Conservation (phyloP, 306 rosid genomes). For the Rubus idaeus region DNA sequence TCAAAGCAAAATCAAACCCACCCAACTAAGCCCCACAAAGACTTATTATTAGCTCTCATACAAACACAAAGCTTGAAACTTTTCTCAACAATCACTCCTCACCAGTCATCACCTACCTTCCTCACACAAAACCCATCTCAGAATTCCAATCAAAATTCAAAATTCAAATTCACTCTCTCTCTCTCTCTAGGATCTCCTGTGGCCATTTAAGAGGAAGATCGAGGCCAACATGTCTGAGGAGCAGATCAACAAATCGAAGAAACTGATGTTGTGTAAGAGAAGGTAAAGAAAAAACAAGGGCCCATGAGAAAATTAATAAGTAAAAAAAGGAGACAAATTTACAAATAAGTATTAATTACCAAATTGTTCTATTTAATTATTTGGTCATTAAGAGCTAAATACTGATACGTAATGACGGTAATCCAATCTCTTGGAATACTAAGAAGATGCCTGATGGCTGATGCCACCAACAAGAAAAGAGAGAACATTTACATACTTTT, state of each 20-base stretch:
- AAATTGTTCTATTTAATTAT: neutral
- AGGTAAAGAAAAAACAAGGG: conserved; percentile 50
- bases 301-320: neutral
- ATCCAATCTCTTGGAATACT: conserved; percentile 19
- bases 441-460: conserved; percentile 27
- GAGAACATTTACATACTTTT: neutral
- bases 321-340: neutral
- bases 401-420: conserved; percentile 19
- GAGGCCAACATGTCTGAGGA: conserved; percentile 57
- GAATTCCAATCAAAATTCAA: conserved; percentile 38
- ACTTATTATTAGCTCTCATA: conserved; percentile 22
- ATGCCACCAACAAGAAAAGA: conserved; percentile 1
- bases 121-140: conserved; percentile 37
- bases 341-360: neutral
- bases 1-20: conserved; percentile 51
- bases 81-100: conserved; percentile 20
- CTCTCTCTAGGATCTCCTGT: conserved; percentile 36
- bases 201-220: conserved; percentile 56
- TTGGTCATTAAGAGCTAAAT: conserved; percentile 12
- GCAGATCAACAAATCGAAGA: conserved; percentile 95
- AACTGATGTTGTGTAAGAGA: conserved; percentile 51
- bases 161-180: conserved; percentile 18
- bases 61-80: conserved; percentile 23
- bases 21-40: conserved; percentile 29
- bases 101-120: conserved; percentile 22